phyloP scores from a whole-genome alignment of 192 early-diverging fungal genomes.

The Backusella parvicylindrica region DNA sequence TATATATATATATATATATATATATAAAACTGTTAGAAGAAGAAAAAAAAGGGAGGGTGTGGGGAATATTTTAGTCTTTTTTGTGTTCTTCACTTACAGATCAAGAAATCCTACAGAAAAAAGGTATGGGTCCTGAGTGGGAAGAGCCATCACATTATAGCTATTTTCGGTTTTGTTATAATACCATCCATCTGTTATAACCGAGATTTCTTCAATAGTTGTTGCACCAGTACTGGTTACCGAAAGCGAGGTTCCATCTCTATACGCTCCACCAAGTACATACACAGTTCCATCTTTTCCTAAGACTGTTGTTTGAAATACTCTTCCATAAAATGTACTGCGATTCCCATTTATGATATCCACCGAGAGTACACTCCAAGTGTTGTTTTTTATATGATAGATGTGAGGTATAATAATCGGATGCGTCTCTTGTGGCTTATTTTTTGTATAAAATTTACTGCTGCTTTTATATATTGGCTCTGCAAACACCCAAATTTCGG shows the following conservation, averaged over 20 bases:
- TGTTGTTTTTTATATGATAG: background rate
- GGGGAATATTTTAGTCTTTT: no score
- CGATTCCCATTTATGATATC: background rate
- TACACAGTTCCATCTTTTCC: background rate
- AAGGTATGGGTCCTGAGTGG: background rate
- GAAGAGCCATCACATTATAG: background rate
- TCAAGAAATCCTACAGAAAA: background rate
- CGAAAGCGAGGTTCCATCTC: background rate
- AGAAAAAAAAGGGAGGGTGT: no score
- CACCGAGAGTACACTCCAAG: background rate
- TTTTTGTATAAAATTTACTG: background rate
- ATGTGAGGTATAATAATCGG: background rate
- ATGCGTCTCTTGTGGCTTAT: background rate
- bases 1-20: background rate
- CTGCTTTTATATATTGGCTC: background rate
- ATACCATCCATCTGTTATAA: background rate
- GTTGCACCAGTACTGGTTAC: background rate
- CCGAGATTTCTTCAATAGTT: background rate
- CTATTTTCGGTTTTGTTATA: background rate
- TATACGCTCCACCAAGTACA: background rate
- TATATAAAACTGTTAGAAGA: background rate
- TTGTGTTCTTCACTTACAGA: background rate
- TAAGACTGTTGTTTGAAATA: background rate
- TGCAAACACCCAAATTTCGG: background rate
- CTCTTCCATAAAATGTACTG: background rate